These are phyloP conservation scores for Melampsora larici-populina DNA, from an alignment of 1,284 basidiomycete species.

Conservation along the genomic window DNA sequence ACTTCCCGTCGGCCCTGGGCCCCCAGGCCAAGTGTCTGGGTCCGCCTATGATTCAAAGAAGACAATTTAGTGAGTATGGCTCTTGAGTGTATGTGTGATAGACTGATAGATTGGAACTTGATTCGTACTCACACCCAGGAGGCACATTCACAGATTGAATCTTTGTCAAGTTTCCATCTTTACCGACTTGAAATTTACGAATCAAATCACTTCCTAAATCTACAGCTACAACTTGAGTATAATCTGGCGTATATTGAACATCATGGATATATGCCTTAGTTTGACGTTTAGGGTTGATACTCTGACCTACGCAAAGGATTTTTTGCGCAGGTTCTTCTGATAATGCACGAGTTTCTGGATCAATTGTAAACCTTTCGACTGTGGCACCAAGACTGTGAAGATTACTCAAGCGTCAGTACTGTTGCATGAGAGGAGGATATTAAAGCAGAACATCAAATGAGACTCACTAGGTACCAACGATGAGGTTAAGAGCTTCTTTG, in stretches of 20 bases:
- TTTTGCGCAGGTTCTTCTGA: not conserved
- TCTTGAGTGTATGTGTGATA: too few species aligned
- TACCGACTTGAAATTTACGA: not conserved
- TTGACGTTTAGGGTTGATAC: not conserved
- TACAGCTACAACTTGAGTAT: not conserved
- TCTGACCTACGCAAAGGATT: not conserved
- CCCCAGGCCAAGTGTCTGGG: too few species aligned
- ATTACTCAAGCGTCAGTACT: not conserved
- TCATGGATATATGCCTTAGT: not conserved
- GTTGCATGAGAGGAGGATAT: not conserved
- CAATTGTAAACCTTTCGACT: not conserved
- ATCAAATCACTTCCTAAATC: not conserved
- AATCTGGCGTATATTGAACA: slow-evolving; percentile 11
- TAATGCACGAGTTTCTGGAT: not conserved
- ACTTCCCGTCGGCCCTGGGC: not conserved
- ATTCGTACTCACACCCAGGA: not conserved
- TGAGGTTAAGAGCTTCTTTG: not conserved
- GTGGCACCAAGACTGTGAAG: not conserved
- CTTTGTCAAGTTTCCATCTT: not conserved
- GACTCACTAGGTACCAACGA: not conserved
- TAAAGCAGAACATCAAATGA: not conserved
- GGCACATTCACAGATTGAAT: not conserved
- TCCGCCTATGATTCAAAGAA: too few species aligned
- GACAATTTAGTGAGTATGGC: too few species aligned
- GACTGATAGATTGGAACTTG: too few species aligned